Percentiles rank a stretch among this genome's conserved stretches.
Evolutionary conservation across 2,329 filamentous ascomycete species (phyloP).

Genomic region (Fusarium nelsonii): DNA sequence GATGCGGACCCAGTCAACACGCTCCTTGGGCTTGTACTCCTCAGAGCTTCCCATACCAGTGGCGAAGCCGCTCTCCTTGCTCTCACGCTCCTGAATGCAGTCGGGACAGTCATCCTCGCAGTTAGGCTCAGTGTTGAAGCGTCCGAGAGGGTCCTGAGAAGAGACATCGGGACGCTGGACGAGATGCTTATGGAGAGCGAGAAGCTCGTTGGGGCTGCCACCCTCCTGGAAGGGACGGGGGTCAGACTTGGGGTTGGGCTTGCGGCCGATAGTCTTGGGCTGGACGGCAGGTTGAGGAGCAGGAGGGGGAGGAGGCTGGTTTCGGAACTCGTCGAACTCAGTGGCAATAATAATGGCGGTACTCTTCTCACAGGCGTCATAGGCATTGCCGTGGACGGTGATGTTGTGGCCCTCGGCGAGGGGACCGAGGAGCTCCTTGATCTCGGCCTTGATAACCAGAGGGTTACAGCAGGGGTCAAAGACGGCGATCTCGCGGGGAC

Average conservation of each 20-base stretch:
- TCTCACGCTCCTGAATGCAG: slow-evolving; percentile 58
- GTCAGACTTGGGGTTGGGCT: slow-evolving; percentile 58
- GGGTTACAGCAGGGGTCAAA: slow-evolving; percentile 75
- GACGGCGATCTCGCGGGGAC: slow-evolving; percentile 72
- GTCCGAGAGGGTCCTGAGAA: slow-evolving; percentile 59
- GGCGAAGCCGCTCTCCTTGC: slow-evolving; percentile 55
- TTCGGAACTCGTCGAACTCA: slow-evolving; percentile 68
- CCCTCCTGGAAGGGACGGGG: slow-evolving; percentile 59
- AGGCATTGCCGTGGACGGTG: slow-evolving; percentile 61
- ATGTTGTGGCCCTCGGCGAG: slow-evolving; percentile 59
- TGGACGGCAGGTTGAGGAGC: slow-evolving; percentile 46
- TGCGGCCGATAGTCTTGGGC: slow-evolving; percentile 52
- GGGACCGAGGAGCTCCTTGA: slow-evolving; percentile 58
- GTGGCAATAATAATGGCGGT: slow-evolving; percentile 67
- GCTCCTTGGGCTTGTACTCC: slow-evolving; percentile 62
- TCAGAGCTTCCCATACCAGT: slow-evolving; percentile 59
- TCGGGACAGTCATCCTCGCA: slow-evolving; percentile 64
- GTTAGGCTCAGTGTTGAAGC: slow-evolving; percentile 59
- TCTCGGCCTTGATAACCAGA: slow-evolving; percentile 63
- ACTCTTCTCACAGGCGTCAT: slow-evolving; percentile 63
- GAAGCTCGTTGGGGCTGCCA: slow-evolving; percentile 59
- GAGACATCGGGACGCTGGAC: slow-evolving; percentile 50
- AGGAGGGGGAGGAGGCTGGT: slow-evolving; percentile 53
- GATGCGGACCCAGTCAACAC: slow-evolving; percentile 65
- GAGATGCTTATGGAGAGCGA: slow-evolving; percentile 62